phyloP scores from a whole-genome alignment of 1,284 basidiomycete species.

The Porodaedalea pini region DNA sequence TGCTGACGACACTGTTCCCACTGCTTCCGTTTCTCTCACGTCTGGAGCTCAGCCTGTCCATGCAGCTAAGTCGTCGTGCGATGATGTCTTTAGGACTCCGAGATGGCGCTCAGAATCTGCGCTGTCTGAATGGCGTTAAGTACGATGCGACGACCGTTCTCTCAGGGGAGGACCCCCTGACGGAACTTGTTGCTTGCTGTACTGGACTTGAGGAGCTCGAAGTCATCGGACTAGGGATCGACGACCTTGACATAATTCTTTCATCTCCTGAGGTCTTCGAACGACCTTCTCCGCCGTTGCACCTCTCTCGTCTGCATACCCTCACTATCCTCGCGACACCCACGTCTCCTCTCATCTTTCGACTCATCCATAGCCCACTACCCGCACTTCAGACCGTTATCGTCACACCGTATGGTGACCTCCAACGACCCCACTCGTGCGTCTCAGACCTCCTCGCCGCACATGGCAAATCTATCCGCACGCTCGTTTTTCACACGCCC shows the following conservation, averaged over 20 bases:
- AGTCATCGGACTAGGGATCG: slow-evolving; percentile 56
- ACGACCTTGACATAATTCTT: slow-evolving; percentile 43
- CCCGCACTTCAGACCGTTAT: slow-evolving; percentile 65
- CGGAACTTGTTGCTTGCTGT: slow-evolving; percentile 55
- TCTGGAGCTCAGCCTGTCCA: slow-evolving; percentile 57
- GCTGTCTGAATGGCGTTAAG: slow-evolving; percentile 58
- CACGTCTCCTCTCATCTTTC: slow-evolving; percentile 58
- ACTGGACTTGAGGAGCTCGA: slow-evolving; percentile 64
- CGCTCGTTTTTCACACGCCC: slow-evolving; percentile 64
- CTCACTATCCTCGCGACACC: slow-evolving; percentile 67
- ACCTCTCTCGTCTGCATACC: slow-evolving; percentile 58
- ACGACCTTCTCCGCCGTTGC: slow-evolving; percentile 35
- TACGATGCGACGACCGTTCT: slow-evolving; percentile 37
- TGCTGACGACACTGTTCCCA: slow-evolving; percentile 62
- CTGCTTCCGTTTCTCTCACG: slow-evolving; percentile 64
- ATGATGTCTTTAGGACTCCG: slow-evolving; percentile 52
- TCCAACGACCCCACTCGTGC: slow-evolving; percentile 53
- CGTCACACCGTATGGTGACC: slow-evolving; percentile 71
- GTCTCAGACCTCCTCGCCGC: slow-evolving; percentile 56
- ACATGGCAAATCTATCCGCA: slow-evolving; percentile 60
- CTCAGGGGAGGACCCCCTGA: slow-evolving; percentile 42
- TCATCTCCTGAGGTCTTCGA: slow-evolving; percentile 25
- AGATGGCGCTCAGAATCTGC: slow-evolving; percentile 51
- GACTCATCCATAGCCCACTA: slow-evolving; percentile 58
- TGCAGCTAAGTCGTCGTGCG: slow-evolving; percentile 59